Conservation (phyloP, 73 alveolate species). For the Uronychia setigera region DNA sequence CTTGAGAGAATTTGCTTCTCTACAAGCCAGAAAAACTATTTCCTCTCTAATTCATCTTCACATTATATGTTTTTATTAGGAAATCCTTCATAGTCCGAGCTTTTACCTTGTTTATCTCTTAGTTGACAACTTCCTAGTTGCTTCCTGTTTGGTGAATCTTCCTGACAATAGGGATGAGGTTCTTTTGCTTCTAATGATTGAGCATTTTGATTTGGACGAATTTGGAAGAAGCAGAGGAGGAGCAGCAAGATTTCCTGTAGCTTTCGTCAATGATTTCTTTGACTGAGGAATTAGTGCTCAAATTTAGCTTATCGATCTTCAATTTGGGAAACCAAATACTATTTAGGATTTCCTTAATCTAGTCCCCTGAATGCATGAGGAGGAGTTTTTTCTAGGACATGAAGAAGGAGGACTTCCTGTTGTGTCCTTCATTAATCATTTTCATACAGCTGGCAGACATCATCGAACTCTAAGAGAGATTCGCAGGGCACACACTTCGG, state of each 20-base stretch:
- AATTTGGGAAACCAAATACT: not conserved
- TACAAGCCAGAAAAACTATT: too few species aligned
- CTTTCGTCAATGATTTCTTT: not conserved
- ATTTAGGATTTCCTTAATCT: not conserved
- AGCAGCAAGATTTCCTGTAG: not conserved
- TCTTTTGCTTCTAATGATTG: not conserved
- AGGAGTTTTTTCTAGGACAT: not conserved
- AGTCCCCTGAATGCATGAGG: not conserved
- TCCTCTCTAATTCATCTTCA: too few species aligned
- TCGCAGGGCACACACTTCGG: not conserved
- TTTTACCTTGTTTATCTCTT: not conserved
- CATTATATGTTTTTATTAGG: not conserved
- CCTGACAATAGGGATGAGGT: not conserved
- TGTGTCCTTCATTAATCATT: not conserved
- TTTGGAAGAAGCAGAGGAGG: not conserved
- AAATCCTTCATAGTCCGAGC: not conserved
- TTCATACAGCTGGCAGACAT: not conserved
- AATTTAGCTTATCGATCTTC: not conserved
- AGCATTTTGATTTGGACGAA: not conserved
- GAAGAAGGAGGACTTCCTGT: constrained; percentile 2
- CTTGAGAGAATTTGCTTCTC: too few species aligned
- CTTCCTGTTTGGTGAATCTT: not conserved
- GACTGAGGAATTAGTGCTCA: not conserved
- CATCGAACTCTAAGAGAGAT: not conserved
- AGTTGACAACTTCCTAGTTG: not conserved